phyloP scores from a whole-genome alignment of 2,329 filamentous ascomycete species.

The Ophiostoma angusticollis region DNA sequence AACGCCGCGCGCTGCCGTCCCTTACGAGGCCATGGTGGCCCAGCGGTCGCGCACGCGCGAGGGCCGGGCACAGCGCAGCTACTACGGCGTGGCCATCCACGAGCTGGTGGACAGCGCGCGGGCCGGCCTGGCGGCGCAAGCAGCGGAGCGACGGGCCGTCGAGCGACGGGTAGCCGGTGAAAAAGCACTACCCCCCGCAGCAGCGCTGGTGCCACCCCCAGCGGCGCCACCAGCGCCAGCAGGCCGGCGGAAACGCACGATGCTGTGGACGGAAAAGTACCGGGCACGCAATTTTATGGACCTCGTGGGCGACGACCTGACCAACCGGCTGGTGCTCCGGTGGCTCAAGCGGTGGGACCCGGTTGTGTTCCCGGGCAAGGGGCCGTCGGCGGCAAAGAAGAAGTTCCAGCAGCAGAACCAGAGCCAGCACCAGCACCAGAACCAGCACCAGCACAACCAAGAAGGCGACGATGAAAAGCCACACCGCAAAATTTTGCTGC shows the following conservation, averaged over 20 bases:
- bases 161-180: too few species aligned
- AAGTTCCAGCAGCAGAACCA: conserved; percentile 28
- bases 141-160: too few species aligned
- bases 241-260: conserved; percentile 21
- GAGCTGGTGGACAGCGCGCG: conserved; percentile 60
- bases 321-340: conserved; percentile 75
- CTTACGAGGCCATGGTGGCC: conserved; percentile 57
- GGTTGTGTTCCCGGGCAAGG: conserved; percentile 76
- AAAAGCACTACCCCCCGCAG: conserved; percentile 17
- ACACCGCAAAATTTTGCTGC: conserved; percentile 76
- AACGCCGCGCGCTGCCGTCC: conserved; percentile 27
- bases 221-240: not conserved
- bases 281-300: conserved; percentile 85
- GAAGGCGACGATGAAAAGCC: conserved; percentile 53
- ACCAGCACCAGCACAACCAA: not conserved
- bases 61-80: conserved; percentile 59
- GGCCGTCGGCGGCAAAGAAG: conserved; percentile 23
- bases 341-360: conserved; percentile 95
- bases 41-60: conserved; percentile 53
- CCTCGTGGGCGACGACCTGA: conserved; percentile 85
- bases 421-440: conserved; percentile 8
- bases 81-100: conserved; percentile 90
- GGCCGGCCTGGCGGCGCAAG: conserved; percentile 40
- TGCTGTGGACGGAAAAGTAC: conserved; percentile 97
- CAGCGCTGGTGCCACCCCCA: not conserved